phyloP scores from a whole-genome alignment of 2,329 filamentous ascomycete species.

The Periconia digitata region DNA sequence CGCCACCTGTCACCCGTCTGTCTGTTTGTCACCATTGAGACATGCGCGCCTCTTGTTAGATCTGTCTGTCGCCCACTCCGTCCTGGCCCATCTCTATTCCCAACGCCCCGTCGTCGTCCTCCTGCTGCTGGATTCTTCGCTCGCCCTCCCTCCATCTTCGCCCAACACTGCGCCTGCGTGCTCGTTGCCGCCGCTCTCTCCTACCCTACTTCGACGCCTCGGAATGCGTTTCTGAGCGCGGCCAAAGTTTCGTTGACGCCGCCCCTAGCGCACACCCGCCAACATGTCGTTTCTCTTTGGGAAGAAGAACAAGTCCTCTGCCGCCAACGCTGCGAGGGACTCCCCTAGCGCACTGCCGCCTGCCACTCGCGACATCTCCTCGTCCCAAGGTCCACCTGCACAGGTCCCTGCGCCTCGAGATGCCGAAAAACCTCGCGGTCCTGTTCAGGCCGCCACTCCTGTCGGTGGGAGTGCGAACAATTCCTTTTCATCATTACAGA shows the following conservation, averaged over 20 bases:
- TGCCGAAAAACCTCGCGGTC: constrained; percentile 39
- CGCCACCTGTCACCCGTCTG: not conserved
- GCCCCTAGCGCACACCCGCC: constrained; percentile 20
- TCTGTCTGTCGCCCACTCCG: not conserved
- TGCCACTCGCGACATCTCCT: constrained; percentile 59
- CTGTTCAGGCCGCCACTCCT: constrained; percentile 65
- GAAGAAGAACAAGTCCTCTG: constrained; percentile 47
- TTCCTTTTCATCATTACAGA: constrained; percentile 68
- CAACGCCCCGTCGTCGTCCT: no score
- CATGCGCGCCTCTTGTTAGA: not conserved
- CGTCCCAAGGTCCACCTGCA: constrained; percentile 53
- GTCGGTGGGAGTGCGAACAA: constrained; percentile 70
- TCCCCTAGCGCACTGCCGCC: constrained; percentile 48
- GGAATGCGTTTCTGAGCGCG: constrained; percentile 37
- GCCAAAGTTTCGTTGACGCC: constrained; percentile 23
- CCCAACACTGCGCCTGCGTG: not conserved
- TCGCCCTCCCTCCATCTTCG: not conserved
- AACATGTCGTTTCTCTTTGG: constrained; percentile 58
- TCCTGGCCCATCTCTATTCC: not conserved
- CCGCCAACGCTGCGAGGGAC: constrained; percentile 15
- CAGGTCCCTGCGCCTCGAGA: constrained; percentile 50
- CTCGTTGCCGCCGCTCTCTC: constrained; percentile 11
- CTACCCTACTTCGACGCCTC: constrained; percentile 7
- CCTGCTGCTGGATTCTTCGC: no score
- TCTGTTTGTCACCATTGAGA: not conserved